Evolutionary conservation across 2,329 filamentous ascomycete genomes (phyloP).

Genomic region (Talaromyces sp.): DNA sequence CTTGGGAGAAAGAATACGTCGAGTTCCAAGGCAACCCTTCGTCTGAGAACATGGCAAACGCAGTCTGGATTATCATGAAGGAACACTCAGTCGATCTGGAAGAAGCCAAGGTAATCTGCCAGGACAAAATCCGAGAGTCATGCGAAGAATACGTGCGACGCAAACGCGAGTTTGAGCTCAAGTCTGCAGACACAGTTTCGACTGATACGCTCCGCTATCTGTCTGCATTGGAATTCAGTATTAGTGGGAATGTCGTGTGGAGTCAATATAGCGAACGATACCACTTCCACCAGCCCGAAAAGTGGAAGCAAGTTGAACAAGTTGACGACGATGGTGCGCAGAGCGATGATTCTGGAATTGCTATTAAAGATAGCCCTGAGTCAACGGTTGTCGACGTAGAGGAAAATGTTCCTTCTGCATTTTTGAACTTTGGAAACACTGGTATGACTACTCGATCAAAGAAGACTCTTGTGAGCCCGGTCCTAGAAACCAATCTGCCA

Average conservation of each 20-base stretch:
- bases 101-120: slow-evolving; percentile 23
- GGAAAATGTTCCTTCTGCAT: neutral
- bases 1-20: slow-evolving; percentile 32
- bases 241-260: neutral
- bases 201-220: neutral
- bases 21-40: slow-evolving; percentile 10
- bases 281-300: neutral
- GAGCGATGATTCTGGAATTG: neutral
- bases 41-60: slow-evolving; percentile 31
- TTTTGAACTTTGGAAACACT: neutral
- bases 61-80: slow-evolving; percentile 37
- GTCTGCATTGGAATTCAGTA: neutral
- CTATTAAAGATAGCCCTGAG: neutral
- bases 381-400: neutral
- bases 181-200: neutral
- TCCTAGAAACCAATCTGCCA: neutral
- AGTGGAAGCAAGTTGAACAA: neutral
- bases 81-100: slow-evolving; percentile 24
- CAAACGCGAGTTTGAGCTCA: neutral
- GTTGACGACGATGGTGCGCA: neutral
- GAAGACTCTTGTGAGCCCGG: neutral
- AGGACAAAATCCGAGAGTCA: neutral
- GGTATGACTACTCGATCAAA: neutral
- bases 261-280: neutral
- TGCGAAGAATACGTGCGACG: neutral